Conservation (phyloP, 208 protist species). For the Tritrichomonas foetus region DNA sequence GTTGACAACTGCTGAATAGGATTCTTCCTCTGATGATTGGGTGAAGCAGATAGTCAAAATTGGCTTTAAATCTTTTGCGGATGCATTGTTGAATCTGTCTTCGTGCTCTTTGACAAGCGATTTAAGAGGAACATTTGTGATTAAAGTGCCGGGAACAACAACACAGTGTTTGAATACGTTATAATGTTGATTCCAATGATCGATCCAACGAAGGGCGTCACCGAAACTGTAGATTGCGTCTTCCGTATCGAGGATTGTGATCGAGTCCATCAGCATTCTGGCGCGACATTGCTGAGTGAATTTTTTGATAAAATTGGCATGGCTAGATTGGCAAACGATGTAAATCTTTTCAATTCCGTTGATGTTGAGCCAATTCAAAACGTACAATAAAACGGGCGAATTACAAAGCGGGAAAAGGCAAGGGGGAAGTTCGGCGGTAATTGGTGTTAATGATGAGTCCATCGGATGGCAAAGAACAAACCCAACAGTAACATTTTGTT, state of each 20-base stretch:
- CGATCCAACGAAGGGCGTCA: background rate
- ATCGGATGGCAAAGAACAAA: conserved; percentile 30
- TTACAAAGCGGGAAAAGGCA: background rate
- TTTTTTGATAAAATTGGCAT: background rate
- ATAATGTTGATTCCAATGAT: background rate
- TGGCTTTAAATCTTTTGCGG: background rate
- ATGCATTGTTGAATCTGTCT: background rate
- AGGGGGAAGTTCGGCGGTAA: background rate
- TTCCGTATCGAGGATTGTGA: background rate
- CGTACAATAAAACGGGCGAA: background rate
- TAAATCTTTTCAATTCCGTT: conserved; percentile 38
- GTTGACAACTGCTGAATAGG: background rate
- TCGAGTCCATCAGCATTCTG: background rate
- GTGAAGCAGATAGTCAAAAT: background rate
- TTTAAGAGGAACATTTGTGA: background rate
- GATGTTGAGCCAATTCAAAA: background rate
- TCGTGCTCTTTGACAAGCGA: background rate
- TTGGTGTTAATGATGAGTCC: background rate
- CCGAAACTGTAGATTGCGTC: background rate
- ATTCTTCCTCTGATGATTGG: background rate
- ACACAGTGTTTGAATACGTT: conserved; percentile 10
- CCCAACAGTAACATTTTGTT: background rate
- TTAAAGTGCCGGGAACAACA: background rate
- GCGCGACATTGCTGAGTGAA: background rate
- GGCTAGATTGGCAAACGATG: background rate